Evolutionary conservation across 106 monocot genomes (phyloP).

Genomic region (Platanthera zijinensis): DNA sequence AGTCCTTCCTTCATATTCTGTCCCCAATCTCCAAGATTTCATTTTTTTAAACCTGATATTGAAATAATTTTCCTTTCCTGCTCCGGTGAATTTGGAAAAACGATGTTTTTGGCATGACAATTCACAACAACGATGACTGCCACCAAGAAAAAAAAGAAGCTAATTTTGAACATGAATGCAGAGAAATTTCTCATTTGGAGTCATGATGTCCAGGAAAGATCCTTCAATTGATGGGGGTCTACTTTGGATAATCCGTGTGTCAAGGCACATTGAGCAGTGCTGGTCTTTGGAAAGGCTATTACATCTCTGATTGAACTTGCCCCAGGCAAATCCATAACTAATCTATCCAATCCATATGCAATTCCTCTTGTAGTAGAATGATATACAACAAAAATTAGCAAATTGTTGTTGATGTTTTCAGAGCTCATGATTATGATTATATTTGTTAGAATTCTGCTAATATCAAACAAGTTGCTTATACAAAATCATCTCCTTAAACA

Average conservation of each 20-base stretch:
- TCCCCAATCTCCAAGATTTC: too few species aligned
- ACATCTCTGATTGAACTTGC: constrained; percentile 94
- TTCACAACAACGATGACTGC: too few species aligned
- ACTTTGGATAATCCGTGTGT: constrained; percentile 82
- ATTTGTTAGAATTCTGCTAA: too few species aligned
- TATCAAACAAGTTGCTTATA: too few species aligned
- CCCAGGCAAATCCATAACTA: constrained; percentile 89
- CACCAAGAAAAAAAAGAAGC: too few species aligned
- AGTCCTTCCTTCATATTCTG: too few species aligned
- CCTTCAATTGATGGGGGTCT: constrained; percentile 71
- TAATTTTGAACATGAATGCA: too few species aligned
- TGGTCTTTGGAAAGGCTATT: constrained; percentile 96
- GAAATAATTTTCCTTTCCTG: too few species aligned
- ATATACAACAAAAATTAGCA: not conserved
- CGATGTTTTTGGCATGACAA: too few species aligned
- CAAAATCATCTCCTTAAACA: too few species aligned
- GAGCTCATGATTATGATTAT: not conserved
- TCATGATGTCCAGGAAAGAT: constrained; percentile 25
- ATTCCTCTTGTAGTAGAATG: constrained; percentile 60
- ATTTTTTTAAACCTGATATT: too few species aligned
- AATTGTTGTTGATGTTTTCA: not conserved
- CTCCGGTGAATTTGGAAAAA: too few species aligned
- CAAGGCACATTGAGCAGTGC: constrained; percentile 85
- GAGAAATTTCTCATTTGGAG: constrained; percentile 1
- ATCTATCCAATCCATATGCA: constrained; percentile 86